Evolutionary conservation across 805 yeast species (phyloP), one percentile per base, ranked within the genome.

Genomic region (Yamadazyma scolyti): DNA sequence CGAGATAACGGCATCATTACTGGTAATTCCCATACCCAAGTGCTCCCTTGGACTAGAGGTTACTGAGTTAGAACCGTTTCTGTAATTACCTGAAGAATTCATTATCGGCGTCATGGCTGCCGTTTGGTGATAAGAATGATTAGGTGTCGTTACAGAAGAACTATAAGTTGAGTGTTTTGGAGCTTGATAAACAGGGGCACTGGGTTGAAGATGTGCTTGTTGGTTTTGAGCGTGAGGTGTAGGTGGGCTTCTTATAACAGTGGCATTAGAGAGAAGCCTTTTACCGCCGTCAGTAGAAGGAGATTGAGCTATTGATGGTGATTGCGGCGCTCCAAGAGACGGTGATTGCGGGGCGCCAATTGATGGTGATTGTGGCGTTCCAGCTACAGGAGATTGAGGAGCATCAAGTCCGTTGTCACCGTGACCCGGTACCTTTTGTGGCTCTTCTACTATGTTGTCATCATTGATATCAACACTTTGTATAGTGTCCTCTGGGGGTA

Each of bases 51-150:
- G 60, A 9, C 58, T 52, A 5, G 49, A 39, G 10, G 49, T 26
- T 9, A 31, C 37, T 7, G 47, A 34, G 5, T 22, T 17, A 2
- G 36, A 22, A n/a, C n/a, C n/a, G n/a, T n/a, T n/a, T n/a, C n/a
- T n/a, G n/a, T n/a, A n/a, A n/a, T n/a, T n/a, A n/a, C n/a, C n/a
- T n/a, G n/a, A n/a, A 11, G 46, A 48, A 14, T 47, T 58, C 20
- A 50, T 11, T 3, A 54, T 47, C 2, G 67, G 65, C 3, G 61
- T 58, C 36, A 52, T 47, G 6, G 56, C 53, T 8, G 58, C 51
- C 2, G 58, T 54, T 23, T 46, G 49, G 35, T 52, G 42, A 24
- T 45, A 51, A 3, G 50, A 40, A 11, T 40, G 36, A 11, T 40
- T 36, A 14, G 48, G 38, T 13, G 41, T 36, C 18, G 40, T 34